A percentile compares a stretch with the other conserved stretches of the same genome.
These are phyloP conservation scores for Pholiota molesta DNA, from an alignment of 768 basidiomycete genomes.

Conservation along the genomic window DNA sequence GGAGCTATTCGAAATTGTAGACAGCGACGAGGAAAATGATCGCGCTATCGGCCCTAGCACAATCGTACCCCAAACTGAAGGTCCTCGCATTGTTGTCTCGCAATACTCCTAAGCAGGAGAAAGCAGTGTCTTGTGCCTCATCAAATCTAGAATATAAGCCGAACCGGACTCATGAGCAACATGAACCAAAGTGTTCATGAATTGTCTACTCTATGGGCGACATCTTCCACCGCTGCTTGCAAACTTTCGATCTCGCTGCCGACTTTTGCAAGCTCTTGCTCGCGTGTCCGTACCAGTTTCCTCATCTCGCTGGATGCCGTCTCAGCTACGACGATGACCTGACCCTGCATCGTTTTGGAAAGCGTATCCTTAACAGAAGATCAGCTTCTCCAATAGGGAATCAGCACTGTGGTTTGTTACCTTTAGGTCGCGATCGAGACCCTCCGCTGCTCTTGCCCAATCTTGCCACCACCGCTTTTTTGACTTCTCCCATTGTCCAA, in stretches of 20 bases:
- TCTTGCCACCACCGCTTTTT: constrained; percentile 72
- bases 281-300: constrained; percentile 41
- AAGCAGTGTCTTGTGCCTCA: not conserved
- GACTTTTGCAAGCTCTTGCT: constrained; percentile 46
- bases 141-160: not conserved
- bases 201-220: constrained; percentile 16
- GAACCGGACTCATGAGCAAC: not conserved
- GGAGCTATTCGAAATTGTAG: constrained; percentile 71
- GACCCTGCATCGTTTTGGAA: constrained; percentile 48
- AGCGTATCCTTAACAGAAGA: constrained; percentile 43
- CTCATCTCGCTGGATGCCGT: constrained; percentile 50
- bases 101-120: constrained; percentile 10
- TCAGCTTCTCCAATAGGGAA: not conserved
- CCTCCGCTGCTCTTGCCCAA: constrained; percentile 61
- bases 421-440: constrained; percentile 66
- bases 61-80: constrained; percentile 11
- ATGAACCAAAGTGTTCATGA: constrained; percentile 5
- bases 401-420: constrained; percentile 34
- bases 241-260: constrained; percentile 45
- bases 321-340: constrained; percentile 54
- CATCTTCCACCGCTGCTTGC: constrained; percentile 34
- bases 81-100: constrained; percentile 27
- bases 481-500: constrained; percentile 69
- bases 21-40: constrained; percentile 57
- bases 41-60: constrained; percentile 20